Base-by-base conservation (phyloP, 1,139 yeast species). In the Tardiomyces blankii region DNA sequence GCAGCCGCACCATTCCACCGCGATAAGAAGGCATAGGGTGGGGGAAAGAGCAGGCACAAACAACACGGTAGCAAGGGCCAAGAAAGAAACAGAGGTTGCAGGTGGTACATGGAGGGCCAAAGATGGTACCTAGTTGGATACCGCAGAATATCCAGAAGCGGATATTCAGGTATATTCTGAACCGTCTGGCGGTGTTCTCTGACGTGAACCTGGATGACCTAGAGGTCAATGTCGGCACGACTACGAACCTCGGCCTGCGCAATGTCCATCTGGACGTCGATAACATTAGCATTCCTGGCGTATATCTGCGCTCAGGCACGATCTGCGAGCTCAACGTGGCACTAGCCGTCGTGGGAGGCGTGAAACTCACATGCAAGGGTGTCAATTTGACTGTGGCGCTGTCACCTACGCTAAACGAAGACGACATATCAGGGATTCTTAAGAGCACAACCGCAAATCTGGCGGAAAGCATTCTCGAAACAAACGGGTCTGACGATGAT, bases 111-210 rank as follows among this genome's bases (percentile, higher is more conserved):
- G 25, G 7, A 21, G 25, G 25, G 25, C 25, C 25, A 21, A 21
- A 21, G 25, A 21, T 12, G 32, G 14, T 28, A 13, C 14, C 32
- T 4, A 12, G n/a, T 3, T 28, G 32, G 32, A 28, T 28, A 28
- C 32, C 32, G 3, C 32, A 28, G 32, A 28, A 28, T 28, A 13
- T 88, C 42, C 95, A 87, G 59, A 83, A 84, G 64, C 70, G 95
- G 56, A 75, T 88, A 43, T 74, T 88, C 44, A 75, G 83, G 44
- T 87, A 86, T 63, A 78, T 87, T 3, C 73, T 88, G 19, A 87
- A 83, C 59, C 93, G 86, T 61, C 74, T 88, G 39, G 79, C 89
- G n/a, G 65, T 88, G 39, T 85, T 88, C 60, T 82, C 95, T 1
- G 86, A 84, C 58, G 74, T 87, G 25, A 93, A 87, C 60, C 68